phyloP scores from a whole-genome alignment of 176 grass and related monocot species.

The Tillandsia fasciculata region DNA sequence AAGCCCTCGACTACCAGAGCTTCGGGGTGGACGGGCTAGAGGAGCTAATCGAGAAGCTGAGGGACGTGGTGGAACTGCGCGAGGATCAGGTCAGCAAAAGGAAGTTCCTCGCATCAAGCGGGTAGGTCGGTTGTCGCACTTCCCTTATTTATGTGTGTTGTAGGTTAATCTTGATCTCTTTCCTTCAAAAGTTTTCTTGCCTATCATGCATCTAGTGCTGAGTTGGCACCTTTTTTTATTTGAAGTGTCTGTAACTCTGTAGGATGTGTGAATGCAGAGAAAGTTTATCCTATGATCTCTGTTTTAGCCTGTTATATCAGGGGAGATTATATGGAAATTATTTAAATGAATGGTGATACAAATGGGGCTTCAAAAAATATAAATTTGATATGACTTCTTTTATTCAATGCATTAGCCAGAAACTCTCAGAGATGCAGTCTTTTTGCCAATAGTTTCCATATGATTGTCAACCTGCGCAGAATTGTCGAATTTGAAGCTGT shows the following conservation, averaged over 20 bases:
- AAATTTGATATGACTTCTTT: neutral
- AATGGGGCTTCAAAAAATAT: neutral
- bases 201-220: neutral
- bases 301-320: neutral
- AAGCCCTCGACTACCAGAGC: conserved; percentile 47
- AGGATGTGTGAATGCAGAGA: neutral
- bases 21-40: conserved; percentile 55
- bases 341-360: neutral
- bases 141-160: neutral
- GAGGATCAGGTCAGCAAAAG: conserved; percentile 36
- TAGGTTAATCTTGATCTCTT: neutral
- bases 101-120: conserved; percentile 45
- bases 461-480: too few relatives aligned
- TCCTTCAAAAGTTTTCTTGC: neutral
- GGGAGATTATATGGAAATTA: neutral
- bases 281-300: neutral
- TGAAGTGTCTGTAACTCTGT: neutral
- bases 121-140: conserved; percentile 13
- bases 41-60: conserved; percentile 65
- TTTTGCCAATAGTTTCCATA: neutral
- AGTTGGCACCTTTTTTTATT: neutral
- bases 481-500: too few relatives aligned
- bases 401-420: neutral
- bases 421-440: neutral
- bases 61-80: conserved; percentile 51